Percentiles rank a stretch among this genome's conserved stretches.
phyloP scores from a whole-genome alignment of 768 basidiomycete species.

The Baorangia bicolor region DNA sequence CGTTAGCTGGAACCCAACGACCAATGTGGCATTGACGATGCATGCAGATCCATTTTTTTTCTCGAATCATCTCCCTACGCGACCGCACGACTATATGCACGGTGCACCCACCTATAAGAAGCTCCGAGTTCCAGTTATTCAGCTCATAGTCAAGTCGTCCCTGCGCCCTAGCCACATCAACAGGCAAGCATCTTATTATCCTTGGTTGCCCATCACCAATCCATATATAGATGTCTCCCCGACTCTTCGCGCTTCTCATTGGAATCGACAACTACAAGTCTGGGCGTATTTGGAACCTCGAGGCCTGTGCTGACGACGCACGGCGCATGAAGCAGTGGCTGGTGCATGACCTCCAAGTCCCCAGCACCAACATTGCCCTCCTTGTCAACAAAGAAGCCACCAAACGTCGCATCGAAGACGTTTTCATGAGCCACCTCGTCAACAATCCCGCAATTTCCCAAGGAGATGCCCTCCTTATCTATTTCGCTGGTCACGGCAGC shows the following conservation, averaged over 20 bases:
- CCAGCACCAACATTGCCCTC: slow-evolving; percentile 53
- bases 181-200: slow-evolving; percentile 10
- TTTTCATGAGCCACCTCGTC: slow-evolving; percentile 59
- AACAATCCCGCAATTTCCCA: slow-evolving; percentile 57
- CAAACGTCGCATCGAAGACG: slow-evolving; percentile 57
- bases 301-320: slow-evolving; percentile 65
- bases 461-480: slow-evolving; percentile 66
- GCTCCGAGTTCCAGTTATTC: not conserved
- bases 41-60: not conserved
- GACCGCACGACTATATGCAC: slow-evolving; percentile 11
- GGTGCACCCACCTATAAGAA: slow-evolving; percentile 19
- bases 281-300: slow-evolving; percentile 61
- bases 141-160: slow-evolving; percentile 11
- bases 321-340: slow-evolving; percentile 59
- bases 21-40: slow-evolving; percentile 2
- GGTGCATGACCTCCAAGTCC: slow-evolving; percentile 53
- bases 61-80: not conserved
- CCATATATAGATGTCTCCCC: slow-evolving; percentile 38
- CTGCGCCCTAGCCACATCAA: not conserved
- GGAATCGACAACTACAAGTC: slow-evolving; percentile 72
- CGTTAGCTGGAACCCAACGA: slow-evolving; percentile 10
- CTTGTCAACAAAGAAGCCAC: slow-evolving; percentile 61
- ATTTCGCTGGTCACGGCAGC: slow-evolving; percentile 76
- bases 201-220: slow-evolving; percentile 5
- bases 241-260: slow-evolving; percentile 64